phyloP scores from a whole-genome alignment of 306 rosid species.

The Pachyrhizus erosus region DNA sequence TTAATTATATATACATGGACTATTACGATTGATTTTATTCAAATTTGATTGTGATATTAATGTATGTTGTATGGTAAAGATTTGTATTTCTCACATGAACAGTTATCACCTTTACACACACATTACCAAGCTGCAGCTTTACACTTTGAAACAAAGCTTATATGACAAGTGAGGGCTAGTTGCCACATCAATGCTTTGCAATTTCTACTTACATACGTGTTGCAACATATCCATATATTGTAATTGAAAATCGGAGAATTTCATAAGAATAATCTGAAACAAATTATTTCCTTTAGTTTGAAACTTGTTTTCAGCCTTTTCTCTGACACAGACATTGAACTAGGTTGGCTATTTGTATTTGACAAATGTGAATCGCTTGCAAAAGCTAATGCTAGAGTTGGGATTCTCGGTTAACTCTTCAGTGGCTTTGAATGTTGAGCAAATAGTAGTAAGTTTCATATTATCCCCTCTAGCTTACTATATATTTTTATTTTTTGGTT shows the following conservation, averaged over 20 bases:
- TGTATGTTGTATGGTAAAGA: not conserved
- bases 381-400: conserved; percentile 76
- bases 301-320: conserved; percentile 34
- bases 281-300: conserved; percentile 12
- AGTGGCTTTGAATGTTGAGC: conserved; percentile 57
- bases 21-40: not conserved
- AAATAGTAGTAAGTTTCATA: conserved; percentile 58
- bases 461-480: not conserved
- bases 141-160: not conserved
- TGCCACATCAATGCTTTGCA: conserved; percentile 15
- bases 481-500: not conserved
- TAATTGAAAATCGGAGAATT: conserved; percentile 17
- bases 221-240: conserved; percentile 30
- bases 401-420: conserved; percentile 88
- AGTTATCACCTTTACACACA: not conserved
- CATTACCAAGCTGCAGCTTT: not conserved
- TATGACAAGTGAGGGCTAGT: not conserved
- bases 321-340: conserved; percentile 47
- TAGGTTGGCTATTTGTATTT: conserved; percentile 90
- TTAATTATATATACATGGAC: not conserved
- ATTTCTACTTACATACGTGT: conserved; percentile 27
- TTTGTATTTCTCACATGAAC: not conserved
- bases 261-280: conserved; percentile 35
- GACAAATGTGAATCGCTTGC: conserved; percentile 77
- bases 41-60: not conserved